Base-by-base conservation (phyloP, 805 yeast genomes). In the Saccharomycopsis babjevae region DNA sequence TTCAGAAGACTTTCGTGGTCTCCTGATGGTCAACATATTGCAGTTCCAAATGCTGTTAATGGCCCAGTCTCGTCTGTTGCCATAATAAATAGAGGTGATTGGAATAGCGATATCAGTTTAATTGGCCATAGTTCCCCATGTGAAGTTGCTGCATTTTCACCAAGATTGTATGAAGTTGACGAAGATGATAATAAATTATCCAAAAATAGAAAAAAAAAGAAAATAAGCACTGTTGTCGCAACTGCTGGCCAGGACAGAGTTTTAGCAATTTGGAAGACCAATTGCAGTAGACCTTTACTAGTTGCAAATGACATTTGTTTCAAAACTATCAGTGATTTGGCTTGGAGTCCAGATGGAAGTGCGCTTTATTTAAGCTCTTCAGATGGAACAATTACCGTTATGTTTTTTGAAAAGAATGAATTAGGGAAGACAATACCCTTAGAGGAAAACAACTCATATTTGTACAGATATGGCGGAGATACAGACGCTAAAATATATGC, bases 161-260 rank as follows among this genome's bases (percentile, higher is more conserved):
- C 96, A 0, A 74, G 88, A 59, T 68, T 88, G 34, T 88, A 82
- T 67, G 80, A 80, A 54, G 4, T 67, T 8, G 7, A 8, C 5
- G 5, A 68, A 64, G 6, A 70, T 68, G 46, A 61, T 55, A 63
- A 66, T 10, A 67, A 66, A 38, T 66, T 64, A 20, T 67, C 66
- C 22, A 66, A 67, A 22, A 60, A 40, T 20, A 65, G 58, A 61
- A 68, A 70, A 60, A 73, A 77, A 13, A 71, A 62, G 40, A 71
- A 71, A 64, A 74, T 79, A 58, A 78, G 87, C 7, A 86, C 97
- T 0, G 81, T 93, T 0, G 77, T 93, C n/a, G 97, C 97, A 1
- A 88, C 97, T 34, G 97, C 93, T 15, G 98, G 98, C 11, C 98
- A 93, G 72, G 99, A 93, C 72, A 84, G 89, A 68, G 81, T 91